Evolutionary conservation across 2,329 filamentous ascomycete genomes (phyloP).

Genomic region (Grosmannia clavigera): DNA sequence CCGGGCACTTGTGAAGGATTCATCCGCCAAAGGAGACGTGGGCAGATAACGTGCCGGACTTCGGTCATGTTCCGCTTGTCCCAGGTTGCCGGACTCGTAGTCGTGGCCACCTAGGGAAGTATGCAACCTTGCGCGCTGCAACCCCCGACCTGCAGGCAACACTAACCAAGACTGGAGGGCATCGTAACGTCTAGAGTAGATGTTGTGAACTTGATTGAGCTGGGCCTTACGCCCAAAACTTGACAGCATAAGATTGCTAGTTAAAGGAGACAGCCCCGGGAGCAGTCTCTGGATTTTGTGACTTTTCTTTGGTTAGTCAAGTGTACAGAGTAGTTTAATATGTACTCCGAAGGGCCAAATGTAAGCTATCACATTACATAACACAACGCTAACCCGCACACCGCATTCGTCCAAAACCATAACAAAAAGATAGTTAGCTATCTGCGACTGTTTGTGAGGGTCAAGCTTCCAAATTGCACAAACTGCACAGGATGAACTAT

Average conservation of each 20-base stretch:
- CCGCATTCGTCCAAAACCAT: no score
- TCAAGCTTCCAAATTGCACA: neutral
- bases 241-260: neutral
- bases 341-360: no score
- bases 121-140: neutral
- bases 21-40: constrained; percentile 42
- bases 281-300: neutral
- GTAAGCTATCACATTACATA: no score
- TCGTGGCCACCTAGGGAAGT: neutral
- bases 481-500: constrained; percentile 18
- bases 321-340: no score
- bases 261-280: neutral
- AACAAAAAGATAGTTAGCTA: neutral
- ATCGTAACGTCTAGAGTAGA: neutral
- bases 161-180: neutral
- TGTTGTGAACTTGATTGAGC: neutral
- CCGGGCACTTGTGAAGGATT: constrained; percentile 31
- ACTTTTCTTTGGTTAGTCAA: neutral
- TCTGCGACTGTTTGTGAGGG: no score
- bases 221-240: neutral
- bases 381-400: no score
- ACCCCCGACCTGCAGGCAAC: neutral
- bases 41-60: constrained; percentile 23
- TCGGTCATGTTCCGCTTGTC: neutral
- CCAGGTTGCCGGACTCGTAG: neutral